Base-by-base conservation (phyloP, 768 basidiomycete genomes). In the Rubroboletus pulcherrimus region DNA sequence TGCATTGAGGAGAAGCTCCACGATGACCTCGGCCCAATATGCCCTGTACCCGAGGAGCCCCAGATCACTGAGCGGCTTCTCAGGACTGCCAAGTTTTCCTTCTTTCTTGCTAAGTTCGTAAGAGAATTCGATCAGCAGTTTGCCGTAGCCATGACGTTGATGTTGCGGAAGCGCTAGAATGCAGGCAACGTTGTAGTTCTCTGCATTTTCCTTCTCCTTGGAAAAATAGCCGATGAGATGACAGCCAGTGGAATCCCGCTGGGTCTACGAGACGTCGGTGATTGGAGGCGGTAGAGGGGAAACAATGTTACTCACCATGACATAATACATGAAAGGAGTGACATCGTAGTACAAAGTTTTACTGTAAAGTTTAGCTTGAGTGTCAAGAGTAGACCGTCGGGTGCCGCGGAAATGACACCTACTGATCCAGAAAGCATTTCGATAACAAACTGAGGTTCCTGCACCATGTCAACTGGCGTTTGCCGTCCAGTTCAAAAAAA, bases 281-380 rank as follows among this genome's bases (percentile, higher is more conserved):
- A 55, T 58, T 34, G 35, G 44, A 55, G 48, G 57, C 29, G 50
- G 30, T 64, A 58, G 62, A 54, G 44, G 55, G 43, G 37, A 19
- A 55, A 21, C 40, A 11, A 2, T 53, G 56, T 35, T 29, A 67
- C 81, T 63, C 63, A 91, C 93, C 95, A 99, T 95, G 73, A 95
- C 90, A 80, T 99, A 99, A 80, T 94, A 99, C 82, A 99, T 84
- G 78, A 99, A 99, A 3, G 97, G 97, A 56, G 98, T 98, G 64
- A 98, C 96, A 76, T 99, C 97, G 76, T 98, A 99, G 76, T 99
- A 98, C 60, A 99, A 78, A 15, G 96, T 98, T 78, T 99, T 99
- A 77, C 91, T 93, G 66, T 49, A 57, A 58, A 51, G 56, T 40
- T 73, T 52, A 71, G 68, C 31, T 48, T 46, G 47, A 42, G 61